Conservation (phyloP, 1,284 basidiomycete genomes). For the Anthracocystis walkeri region DNA sequence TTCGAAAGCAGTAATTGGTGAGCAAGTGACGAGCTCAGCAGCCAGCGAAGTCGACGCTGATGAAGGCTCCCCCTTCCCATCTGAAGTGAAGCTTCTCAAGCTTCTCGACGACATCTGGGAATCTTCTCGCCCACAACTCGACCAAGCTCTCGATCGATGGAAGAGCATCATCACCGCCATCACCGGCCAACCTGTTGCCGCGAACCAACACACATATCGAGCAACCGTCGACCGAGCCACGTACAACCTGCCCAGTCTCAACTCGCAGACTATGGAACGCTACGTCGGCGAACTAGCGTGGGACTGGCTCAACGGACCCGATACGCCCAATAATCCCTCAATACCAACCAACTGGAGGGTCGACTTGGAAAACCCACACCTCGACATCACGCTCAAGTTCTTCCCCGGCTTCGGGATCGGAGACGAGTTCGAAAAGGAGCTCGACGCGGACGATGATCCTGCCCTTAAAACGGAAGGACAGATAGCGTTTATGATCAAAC, state of each 20-base stretch:
- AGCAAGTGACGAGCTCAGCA: conserved; percentile 17
- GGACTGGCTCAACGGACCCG: conserved; percentile 44
- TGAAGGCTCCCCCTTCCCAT: conserved; percentile 36
- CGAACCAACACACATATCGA: conserved; percentile 39
- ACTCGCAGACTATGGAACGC: conserved; percentile 51
- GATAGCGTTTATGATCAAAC: conserved; percentile 43
- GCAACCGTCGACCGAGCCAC: conserved; percentile 59
- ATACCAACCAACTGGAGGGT: conserved; percentile 29
- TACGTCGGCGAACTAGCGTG: conserved; percentile 54
- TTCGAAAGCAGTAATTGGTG: conserved; percentile 9
- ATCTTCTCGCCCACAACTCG: conserved; percentile 17
- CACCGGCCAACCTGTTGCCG: conserved; percentile 3
- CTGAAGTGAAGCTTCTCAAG: conserved; percentile 44
- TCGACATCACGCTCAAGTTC: conserved; percentile 53
- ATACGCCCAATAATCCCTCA: conserved; percentile 6
- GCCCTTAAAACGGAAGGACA: conserved; percentile 29
- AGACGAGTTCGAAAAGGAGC: conserved; percentile 49
- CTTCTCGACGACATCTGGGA: conserved; percentile 48
- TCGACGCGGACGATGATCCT: conserved; percentile 21
- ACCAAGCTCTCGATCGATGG: conserved; percentile 42
- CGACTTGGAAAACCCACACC: conserved; percentile 42
- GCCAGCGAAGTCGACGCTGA: conserved; percentile 26
- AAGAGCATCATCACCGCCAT: conserved; percentile 14
- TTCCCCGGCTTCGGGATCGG: conserved; percentile 50
- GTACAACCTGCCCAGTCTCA: conserved; percentile 64